phyloP scores from a whole-genome alignment of 106 monocot species.

The Dioscorea alata region DNA sequence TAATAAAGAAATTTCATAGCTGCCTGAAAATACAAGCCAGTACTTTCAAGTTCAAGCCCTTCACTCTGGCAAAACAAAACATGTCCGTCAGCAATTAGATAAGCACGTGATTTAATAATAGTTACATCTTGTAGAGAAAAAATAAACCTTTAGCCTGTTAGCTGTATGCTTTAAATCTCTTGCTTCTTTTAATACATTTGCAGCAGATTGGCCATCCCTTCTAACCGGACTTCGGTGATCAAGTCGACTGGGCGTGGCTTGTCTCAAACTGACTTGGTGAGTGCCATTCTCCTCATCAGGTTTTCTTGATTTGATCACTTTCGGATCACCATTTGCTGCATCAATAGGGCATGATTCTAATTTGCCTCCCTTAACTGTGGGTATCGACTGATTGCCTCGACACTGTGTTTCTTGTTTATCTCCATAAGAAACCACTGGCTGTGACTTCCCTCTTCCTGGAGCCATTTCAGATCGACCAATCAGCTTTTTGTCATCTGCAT shows the following conservation, averaged over 20 bases:
- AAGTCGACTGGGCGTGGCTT: slow-evolving; percentile 29
- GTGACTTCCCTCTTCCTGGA: slow-evolving; percentile 25
- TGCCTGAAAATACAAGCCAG: slow-evolving; percentile 71
- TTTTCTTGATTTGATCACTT: slow-evolving; percentile 21
- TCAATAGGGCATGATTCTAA: slow-evolving; percentile 17
- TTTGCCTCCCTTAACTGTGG: slow-evolving; percentile 30
- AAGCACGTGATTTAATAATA: background rate
- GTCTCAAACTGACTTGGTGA: slow-evolving; percentile 18
- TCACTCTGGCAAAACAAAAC: slow-evolving; percentile 43
- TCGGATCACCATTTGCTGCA: slow-evolving; percentile 26
- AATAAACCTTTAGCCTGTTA: slow-evolving; percentile 70
- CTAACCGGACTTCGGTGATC: slow-evolving; percentile 37
- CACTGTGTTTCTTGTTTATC: slow-evolving; percentile 28
- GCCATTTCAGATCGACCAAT: slow-evolving; percentile 19
- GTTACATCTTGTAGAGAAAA: background rate
- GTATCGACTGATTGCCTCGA: slow-evolving; percentile 5
- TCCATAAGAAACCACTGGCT: slow-evolving; percentile 1
- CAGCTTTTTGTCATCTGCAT: too few species aligned
- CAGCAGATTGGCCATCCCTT: slow-evolving; percentile 39
- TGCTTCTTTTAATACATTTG: slow-evolving; percentile 63
- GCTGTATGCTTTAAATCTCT: slow-evolving; percentile 81
- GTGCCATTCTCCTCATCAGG: slow-evolving; percentile 27
- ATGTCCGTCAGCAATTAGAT: background rate
- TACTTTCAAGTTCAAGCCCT: slow-evolving; percentile 66
- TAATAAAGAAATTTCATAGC: slow-evolving; percentile 80